phyloP scores from a whole-genome alignment of 768 basidiomycete genomes.

The Termitomyces sp. region DNA sequence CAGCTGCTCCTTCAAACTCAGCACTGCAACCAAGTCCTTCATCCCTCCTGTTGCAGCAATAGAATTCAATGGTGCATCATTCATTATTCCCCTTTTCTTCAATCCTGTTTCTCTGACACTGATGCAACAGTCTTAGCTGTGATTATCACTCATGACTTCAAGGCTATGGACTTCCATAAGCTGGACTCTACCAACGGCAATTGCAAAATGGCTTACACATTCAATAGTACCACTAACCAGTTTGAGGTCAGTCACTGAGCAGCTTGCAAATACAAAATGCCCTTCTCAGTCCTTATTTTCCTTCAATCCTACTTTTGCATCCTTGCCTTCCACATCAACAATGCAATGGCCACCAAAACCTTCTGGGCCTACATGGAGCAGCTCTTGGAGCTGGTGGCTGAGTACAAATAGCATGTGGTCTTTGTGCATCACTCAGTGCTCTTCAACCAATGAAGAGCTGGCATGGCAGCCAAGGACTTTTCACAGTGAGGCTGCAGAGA shows the following conservation, averaged over 20 bases:
- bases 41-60: not conserved
- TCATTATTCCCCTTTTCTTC: not conserved
- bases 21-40: not conserved
- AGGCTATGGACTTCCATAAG: not conserved
- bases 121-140: not conserved
- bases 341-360: too few relatives aligned
- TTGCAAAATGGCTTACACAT: not conserved
- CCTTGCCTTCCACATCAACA: too few relatives aligned
- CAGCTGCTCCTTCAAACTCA: not conserved
- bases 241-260: not conserved
- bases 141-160: not conserved
- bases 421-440: too few relatives aligned
- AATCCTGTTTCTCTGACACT: not conserved
- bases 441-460: too few relatives aligned
- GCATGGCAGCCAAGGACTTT: too few relatives aligned
- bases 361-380: too few relatives aligned
- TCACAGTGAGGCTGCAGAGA: too few relatives aligned
- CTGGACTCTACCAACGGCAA: not conserved
- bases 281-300: too few relatives aligned
- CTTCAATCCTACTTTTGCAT: too few relatives aligned
- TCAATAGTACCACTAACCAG: not conserved
- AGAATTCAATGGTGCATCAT: not conserved
- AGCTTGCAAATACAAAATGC: too few relatives aligned
- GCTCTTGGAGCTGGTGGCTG: too few relatives aligned
- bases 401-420: too few relatives aligned